phyloP scores from a whole-genome alignment of 345 rosid species.

The Raphanus raphanistrum region DNA sequence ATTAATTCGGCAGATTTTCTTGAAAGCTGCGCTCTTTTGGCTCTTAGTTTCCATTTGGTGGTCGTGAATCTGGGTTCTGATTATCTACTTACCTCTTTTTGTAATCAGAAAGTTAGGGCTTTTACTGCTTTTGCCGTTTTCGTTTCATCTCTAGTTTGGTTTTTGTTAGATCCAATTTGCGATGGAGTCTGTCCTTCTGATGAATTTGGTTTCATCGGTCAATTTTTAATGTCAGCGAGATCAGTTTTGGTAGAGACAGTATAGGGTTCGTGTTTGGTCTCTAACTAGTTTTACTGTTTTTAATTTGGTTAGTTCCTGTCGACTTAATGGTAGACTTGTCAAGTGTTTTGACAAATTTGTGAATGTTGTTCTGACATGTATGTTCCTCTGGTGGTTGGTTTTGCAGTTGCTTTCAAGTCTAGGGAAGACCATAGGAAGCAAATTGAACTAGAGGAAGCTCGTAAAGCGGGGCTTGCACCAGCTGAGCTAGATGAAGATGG shows the following conservation, averaged over 20 bases:
- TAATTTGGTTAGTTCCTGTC: background rate
- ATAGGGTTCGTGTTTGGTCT: no score
- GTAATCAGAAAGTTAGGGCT: conserved; percentile 9
- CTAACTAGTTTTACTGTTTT: background rate
- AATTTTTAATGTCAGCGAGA: background rate
- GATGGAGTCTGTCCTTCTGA: background rate
- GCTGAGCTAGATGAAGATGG: conserved; percentile 81
- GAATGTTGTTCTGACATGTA: conserved; percentile 61
- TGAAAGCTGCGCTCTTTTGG: background rate
- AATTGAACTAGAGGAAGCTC: conserved; percentile 62
- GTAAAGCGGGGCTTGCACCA: conserved; percentile 78
- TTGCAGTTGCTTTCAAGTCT: conserved; percentile 64
- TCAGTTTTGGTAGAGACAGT: background rate
- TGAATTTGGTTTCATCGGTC: background rate
- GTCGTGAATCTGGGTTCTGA: background rate
- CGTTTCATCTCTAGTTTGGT: background rate
- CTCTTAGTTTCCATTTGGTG: background rate
- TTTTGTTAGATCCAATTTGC: background rate
- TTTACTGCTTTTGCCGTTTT: background rate
- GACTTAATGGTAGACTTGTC: background rate
- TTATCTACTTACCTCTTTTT: background rate
- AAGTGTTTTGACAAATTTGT: conserved; percentile 31
- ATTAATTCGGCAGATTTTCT: background rate
- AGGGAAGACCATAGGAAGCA: conserved; percentile 68
- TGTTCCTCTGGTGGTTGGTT: conserved; percentile 47